Evolutionary conservation across 2,329 filamentous ascomycete species (phyloP).

Genomic region (Fusarium annulatum): DNA sequence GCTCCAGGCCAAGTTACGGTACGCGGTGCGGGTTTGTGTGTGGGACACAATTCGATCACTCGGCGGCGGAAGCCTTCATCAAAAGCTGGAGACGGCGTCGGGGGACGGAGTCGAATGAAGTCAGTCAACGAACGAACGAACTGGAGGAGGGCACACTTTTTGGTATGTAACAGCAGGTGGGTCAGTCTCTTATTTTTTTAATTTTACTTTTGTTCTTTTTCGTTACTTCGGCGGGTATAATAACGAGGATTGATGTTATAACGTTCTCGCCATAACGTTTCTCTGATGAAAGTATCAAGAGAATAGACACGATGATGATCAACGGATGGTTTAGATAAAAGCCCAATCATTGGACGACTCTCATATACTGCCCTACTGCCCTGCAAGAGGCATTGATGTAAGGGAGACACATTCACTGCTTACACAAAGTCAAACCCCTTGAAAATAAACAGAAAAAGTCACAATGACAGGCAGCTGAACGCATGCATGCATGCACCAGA

Average conservation of each 20-base stretch:
- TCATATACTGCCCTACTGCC: background rate
- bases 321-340: background rate
- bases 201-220: background rate
- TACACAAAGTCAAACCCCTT: slow-evolving; percentile 1
- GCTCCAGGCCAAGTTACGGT: slow-evolving; percentile 27
- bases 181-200: background rate
- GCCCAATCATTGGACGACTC: background rate
- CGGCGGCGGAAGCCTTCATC: slow-evolving; percentile 27
- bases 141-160: slow-evolving; percentile 18
- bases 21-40: slow-evolving; percentile 25
- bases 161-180: background rate
- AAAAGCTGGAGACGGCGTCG: slow-evolving; percentile 33
- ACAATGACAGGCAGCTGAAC: slow-evolving; percentile 16
- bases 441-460: background rate
- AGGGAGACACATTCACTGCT: slow-evolving; percentile 5
- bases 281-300: background rate
- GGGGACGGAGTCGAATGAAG: slow-evolving; percentile 36
- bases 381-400: background rate
- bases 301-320: background rate
- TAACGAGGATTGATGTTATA: background rate
- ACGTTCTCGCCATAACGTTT: background rate
- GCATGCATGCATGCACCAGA: slow-evolving; percentile 1
- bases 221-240: background rate
- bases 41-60: slow-evolving; percentile 40
- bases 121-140: background rate